Evolutionary conservation across 768 basidiomycete genomes (phyloP), one percentile per base, ranked within the genome.

Genomic region (Dioszegia aurantiaca): DNA sequence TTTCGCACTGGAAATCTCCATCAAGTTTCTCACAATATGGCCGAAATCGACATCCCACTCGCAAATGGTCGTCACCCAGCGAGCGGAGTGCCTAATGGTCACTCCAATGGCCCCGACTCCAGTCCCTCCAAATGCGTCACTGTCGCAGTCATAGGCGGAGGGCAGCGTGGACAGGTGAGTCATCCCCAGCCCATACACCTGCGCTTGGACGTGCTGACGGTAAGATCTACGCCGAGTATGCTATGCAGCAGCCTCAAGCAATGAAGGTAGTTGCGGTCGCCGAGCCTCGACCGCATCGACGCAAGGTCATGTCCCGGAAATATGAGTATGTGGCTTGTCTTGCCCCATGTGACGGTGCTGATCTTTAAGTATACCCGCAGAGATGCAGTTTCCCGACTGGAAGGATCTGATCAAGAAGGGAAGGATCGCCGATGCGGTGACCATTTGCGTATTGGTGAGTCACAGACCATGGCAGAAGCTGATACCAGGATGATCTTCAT

Each of bases 221-320:
- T 9, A 60, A 90, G 86, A 76, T 72, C 21, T 92, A 91, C 63
- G 81, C 86, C 0, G 61, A 59, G 28, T 90, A 87, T 65, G 84
- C 88, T 0, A 76, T 85, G 31, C 56, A 77, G 17, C 77, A 80
- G 46, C 89, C 90, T 2, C 77, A 82, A 3, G 76, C 76, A 27
- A 88, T 87, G 81, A 87, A 84, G 72, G 81, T 93, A 40, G 86
- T 91, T 17, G 86, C 90, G 21, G 87, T 92, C 57, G 89, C 88
- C 16, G 90, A 93, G 61, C 90, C 90, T 2, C 83, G 88, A 19
- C 80, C 81, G 3, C 82, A 84, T 57, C 86, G 89, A 1, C 84
- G 82, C 49, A 73, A 79, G 36, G 74, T 79, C 58, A 86, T 89
- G 64, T 83, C 85, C 5, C 72, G 80, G 17, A 70, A 77, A 0